Evolutionary conservation across 257 asterid species (phyloP), one percentile per base, ranked within the genome.

Genomic region (Capsicum pubescens): DNA sequence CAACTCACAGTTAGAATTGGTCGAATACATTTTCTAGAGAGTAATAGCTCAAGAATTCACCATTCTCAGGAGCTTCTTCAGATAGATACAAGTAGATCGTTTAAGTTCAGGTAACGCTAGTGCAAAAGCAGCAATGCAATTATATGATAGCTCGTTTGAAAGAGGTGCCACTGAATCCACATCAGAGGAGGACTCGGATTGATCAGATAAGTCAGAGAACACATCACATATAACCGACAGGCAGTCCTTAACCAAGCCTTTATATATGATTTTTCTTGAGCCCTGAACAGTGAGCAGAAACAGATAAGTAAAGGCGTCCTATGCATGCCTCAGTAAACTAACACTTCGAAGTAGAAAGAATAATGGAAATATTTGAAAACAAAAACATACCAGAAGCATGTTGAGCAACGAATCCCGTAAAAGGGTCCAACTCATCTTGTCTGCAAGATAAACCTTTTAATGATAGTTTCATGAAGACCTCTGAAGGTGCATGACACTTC

Each of bases 341-440:
- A 44, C 69, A 82, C 64, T 54, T 71, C 36, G 68, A 54, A 26
- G 14, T 26, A 54, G 85, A 50, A 54, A 36, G 42, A 80, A 44
- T 7, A 66, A 58, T 36, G 59, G 63, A 52, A 84, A 81, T 42
- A 59, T 32, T 57, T 52, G 59, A 52, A 56, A 35, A 58, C 36
- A 35, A 84, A 36, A 59, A 70, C 44, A 88, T 89, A 95, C 99
- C 97, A 95, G 89, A 90, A 95, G 93, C 89, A 87, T 84, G 86
- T 91, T 89, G 69, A 95, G 90, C 84, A 88, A 89, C 57, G 98
- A 93, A 87, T 93, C 97, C 92, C 95, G 90, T 87, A 94, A 82
- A 76, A 89, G 86, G 72, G 87, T 85, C 98, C 98, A 94, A 84
- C 93, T 87, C 90, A 84, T 72, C 88, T 85, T 92, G 86, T 91